Evolutionary conservation across 306 rosid species (phyloP).

Genomic region (Sesbania bispinosa): DNA sequence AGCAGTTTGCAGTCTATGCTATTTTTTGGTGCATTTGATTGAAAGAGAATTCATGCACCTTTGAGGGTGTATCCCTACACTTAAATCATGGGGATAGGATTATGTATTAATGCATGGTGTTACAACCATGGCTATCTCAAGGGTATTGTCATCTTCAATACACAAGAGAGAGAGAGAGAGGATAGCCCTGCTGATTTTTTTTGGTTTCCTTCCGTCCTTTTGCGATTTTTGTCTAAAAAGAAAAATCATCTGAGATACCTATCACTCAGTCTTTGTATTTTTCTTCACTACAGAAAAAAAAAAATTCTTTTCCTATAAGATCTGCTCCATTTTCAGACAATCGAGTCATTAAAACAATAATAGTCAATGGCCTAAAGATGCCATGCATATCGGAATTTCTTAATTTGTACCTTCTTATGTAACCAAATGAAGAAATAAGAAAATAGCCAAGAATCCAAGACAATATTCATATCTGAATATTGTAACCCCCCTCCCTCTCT

Average conservation of each 20-base stretch:
- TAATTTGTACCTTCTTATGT: background rate
- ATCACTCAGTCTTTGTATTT: background rate
- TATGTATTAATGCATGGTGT: background rate
- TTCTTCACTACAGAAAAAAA: background rate
- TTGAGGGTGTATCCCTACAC: background rate
- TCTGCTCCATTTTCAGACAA: background rate
- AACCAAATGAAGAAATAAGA: background rate
- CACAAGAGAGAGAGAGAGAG: no score
- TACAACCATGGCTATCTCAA: background rate
- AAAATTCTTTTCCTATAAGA: background rate
- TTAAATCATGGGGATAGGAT: background rate
- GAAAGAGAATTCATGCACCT: background rate
- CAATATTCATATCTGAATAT: background rate
- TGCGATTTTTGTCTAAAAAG: no score
- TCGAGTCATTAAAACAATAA: background rate
- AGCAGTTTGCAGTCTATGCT: background rate
- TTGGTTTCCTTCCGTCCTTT: background rate
- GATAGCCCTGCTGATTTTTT: no score
- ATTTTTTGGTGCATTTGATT: slow-evolving; percentile 11
- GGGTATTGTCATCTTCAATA: background rate
- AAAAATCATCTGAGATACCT: background rate
- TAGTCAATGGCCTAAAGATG: background rate
- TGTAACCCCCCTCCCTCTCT: background rate
- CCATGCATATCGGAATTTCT: background rate
- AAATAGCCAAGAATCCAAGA: background rate